Evolutionary conservation across 345 rosid species (phyloP), one percentile per base, ranked within the genome.

Genomic region (Populus ilicifolia): DNA sequence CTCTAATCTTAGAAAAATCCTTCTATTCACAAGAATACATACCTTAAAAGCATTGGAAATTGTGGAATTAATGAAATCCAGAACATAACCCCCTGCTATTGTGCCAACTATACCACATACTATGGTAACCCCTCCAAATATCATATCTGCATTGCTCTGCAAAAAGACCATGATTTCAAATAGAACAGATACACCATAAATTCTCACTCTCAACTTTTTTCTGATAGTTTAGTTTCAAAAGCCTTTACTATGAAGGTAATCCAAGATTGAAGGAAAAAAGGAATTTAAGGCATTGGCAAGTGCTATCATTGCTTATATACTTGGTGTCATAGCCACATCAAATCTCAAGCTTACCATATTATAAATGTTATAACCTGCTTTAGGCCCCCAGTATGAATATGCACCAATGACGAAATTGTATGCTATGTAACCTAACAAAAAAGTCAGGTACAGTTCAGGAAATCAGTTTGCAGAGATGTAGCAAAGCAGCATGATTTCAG

Each of bases 341-440:
- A 77, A 71, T 61, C 56, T 20, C 62, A 66, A 77, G 20, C 70
- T 75, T 88, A 93, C 98, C 98, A 93, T 92, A 56, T 95, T 87
- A 84, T 92, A 95, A 52, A 95, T 93, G 78, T 83, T 87, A 48
- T 90, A 77, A 69, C 97, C 99, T 81, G 98, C 99, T 85, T 95
- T 95, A 59, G 99, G 99, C 6, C 98, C 97, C 98, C 98, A 95
- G 75, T 93, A 95, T 13, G 98, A 93, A 85, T 95, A 95, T 69
- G 99, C 99, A 38, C 99, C 98, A 56, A 95, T 68, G 75, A 95
- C 99, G 62, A 93, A 95, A 84, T 83, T 95, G 92, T 95, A 95
- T n/a, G 88, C 89, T 68, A 91, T 79, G 80, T 90, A 87, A 61
- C 99, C 99, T 95, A 87, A 72, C 44, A 79, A 85, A 81, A 25